Conservation (phyloP, 768 basidiomycete species). For the Phylloporus sp. region DNA sequence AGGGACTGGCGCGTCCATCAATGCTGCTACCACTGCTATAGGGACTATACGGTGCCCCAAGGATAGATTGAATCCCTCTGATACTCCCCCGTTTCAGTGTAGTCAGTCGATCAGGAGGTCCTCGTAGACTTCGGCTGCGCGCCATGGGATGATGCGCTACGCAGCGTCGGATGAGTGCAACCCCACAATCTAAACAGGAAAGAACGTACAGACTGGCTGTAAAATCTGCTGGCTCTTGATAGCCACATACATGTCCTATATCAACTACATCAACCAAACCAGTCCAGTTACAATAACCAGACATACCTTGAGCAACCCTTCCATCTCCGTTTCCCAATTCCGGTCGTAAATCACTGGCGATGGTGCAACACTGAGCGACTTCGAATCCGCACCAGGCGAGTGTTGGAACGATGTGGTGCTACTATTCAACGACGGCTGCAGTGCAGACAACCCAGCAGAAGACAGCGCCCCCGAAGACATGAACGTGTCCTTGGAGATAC, state of each 20-base stretch:
- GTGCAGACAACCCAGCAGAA: constrained; percentile 31
- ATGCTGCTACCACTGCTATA: constrained; percentile 82
- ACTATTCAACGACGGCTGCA: constrained; percentile 46
- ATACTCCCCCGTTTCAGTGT: constrained; percentile 90
- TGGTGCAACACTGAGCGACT: constrained; percentile 28
- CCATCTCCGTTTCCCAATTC: constrained; percentile 85
- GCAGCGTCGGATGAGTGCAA: constrained; percentile 55
- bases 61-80: constrained; percentile 78
- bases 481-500: constrained; percentile 61
- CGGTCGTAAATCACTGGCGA: constrained; percentile 51
- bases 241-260: constrained; percentile 89
- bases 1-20: constrained; percentile 90
- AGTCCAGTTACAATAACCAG: not conserved
- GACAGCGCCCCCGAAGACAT: constrained; percentile 37
- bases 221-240: constrained; percentile 90
- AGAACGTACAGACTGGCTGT: constrained; percentile 59
- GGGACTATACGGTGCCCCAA: constrained; percentile 68
- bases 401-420: constrained; percentile 64
- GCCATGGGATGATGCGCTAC: constrained; percentile 39
- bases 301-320: constrained; percentile 73
- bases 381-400: constrained; percentile 41
- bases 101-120: constrained; percentile 64
- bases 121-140: constrained; percentile 71
- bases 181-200: constrained; percentile 41
- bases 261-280: constrained; percentile 1